These are phyloP conservation scores for Cordyceps fumosorosea DNA, from an alignment of 2,329 filamentous ascomycete species.

Conservation along the genomic window DNA sequence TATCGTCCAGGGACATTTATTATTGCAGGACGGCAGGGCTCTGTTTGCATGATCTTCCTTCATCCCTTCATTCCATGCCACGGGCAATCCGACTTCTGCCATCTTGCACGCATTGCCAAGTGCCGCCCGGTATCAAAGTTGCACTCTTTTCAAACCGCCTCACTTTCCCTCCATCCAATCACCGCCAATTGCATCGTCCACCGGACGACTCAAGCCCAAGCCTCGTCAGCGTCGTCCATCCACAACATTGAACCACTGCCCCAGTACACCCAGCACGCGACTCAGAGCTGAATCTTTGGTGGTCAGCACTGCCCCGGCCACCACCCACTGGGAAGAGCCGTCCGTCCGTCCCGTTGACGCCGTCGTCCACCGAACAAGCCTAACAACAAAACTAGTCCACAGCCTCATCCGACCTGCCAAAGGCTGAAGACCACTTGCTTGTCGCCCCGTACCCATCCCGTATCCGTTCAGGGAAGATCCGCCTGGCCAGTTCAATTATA, in stretches of 20 bases:
- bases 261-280: not conserved
- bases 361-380: not conserved
- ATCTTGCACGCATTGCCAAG: no score
- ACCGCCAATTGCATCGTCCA: not conserved
- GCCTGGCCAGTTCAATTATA: not conserved
- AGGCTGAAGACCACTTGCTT: no score
- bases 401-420: conserved; percentile 12
- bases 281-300: conserved; percentile 3
- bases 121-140: no score
- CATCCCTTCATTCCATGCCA: no score
- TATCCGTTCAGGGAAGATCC: not conserved
- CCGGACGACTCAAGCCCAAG: not conserved
- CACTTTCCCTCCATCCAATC: not conserved
- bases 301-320: conserved; percentile 5
- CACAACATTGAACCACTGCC: not conserved
- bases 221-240: not conserved
- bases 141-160: not conserved
- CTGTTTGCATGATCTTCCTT: no score
- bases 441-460: not conserved
- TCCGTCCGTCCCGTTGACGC: conserved; percentile 8
- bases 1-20: no score
- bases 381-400: not conserved
- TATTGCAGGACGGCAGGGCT: no score
- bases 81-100: no score
- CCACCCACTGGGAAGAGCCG: conserved; percentile 6